Percentiles rank a stretch among this genome's conserved stretches.
These are phyloP conservation scores for Exophiala mesophila DNA, from an alignment of 2,329 filamentous ascomycete species.

Conservation along the genomic window DNA sequence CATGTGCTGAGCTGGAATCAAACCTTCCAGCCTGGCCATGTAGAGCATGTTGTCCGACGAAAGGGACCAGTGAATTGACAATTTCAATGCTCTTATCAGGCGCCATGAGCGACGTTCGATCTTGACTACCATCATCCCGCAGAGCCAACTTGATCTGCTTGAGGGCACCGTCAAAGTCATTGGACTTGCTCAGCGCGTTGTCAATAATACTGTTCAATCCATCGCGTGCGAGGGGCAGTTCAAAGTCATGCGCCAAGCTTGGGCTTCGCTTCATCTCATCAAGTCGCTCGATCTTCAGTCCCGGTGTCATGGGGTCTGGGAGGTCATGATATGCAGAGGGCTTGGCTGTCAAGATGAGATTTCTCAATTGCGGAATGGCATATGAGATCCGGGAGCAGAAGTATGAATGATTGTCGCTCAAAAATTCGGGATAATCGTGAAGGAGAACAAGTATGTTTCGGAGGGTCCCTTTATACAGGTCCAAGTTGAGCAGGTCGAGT, in stretches of 20 bases:
- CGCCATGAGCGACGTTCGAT: slow-evolving; percentile 6
- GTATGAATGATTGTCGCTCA: slow-evolving; percentile 78
- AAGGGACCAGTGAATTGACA: slow-evolving; percentile 77
- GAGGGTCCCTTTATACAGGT: slow-evolving; percentile 77
- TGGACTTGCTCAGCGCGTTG: slow-evolving; percentile 41
- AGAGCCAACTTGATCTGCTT: slow-evolving; percentile 56
- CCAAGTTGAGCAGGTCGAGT: slow-evolving; percentile 65
- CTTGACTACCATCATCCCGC: slow-evolving; percentile 2
- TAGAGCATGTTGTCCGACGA: slow-evolving; percentile 71
- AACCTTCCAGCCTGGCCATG: slow-evolving; percentile 56
- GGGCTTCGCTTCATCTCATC: slow-evolving; percentile 69
- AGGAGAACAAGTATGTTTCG: slow-evolving; percentile 81
- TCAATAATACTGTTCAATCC: slow-evolving; percentile 54
- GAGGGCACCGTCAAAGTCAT: slow-evolving; percentile 55
- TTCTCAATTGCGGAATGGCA: slow-evolving; percentile 81
- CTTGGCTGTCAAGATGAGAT: slow-evolving; percentile 78
- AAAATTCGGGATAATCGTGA: slow-evolving; percentile 91
- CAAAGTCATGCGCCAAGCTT: slow-evolving; percentile 59
- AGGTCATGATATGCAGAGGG: slow-evolving; percentile 66
- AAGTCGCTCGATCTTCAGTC: slow-evolving; percentile 69
- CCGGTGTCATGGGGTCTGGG: slow-evolving; percentile 66
- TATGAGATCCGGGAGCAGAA: slow-evolving; percentile 76
- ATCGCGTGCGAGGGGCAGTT: slow-evolving; percentile 42
- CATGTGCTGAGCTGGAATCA: slow-evolving; percentile 60
- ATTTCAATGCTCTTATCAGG: slow-evolving; percentile 39